Conservation (phyloP, 345 rosid genomes). For the Pistacia integerrima region DNA sequence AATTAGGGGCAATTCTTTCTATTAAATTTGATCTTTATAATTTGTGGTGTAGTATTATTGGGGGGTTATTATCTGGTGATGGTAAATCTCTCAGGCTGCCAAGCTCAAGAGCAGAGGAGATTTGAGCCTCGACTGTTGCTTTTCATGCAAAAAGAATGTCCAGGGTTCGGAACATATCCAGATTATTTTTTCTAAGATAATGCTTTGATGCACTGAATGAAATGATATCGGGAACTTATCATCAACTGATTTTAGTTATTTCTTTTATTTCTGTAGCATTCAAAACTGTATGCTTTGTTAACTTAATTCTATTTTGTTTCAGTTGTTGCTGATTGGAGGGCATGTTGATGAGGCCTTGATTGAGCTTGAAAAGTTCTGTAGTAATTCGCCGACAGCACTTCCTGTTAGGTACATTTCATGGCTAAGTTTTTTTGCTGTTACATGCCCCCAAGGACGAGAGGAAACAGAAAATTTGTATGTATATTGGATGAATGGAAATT, state of each 20-base stretch:
- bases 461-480: constrained; percentile 2
- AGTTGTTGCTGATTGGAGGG: constrained; percentile 80
- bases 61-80: too few relatives aligned
- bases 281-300: not conserved
- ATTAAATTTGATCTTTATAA: too few relatives aligned
- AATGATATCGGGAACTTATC: not conserved
- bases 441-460: constrained; percentile 6
- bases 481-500: not conserved
- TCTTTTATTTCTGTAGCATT: not conserved
- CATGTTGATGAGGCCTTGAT: constrained; percentile 59
- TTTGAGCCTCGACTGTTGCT: too few relatives aligned
- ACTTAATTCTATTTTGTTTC: constrained; percentile 17
- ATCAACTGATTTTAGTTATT: not conserved
- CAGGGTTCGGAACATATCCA: not conserved
- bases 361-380: constrained; percentile 56
- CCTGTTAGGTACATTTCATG: constrained; percentile 56
- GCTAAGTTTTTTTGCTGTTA: constrained; percentile 1
- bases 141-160: too few relatives aligned
- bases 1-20: too few relatives aligned
- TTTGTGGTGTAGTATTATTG: too few relatives aligned
- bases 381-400: constrained; percentile 41
- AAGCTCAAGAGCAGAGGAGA: too few relatives aligned
- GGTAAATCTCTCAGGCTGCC: too few relatives aligned
- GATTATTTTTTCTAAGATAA: not conserved
- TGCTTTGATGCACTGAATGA: not conserved